Evolutionary conservation across 257 asterid species (phyloP), one percentile per base, ranked within the genome.

Genomic region (Buddleja alternifolia): DNA sequence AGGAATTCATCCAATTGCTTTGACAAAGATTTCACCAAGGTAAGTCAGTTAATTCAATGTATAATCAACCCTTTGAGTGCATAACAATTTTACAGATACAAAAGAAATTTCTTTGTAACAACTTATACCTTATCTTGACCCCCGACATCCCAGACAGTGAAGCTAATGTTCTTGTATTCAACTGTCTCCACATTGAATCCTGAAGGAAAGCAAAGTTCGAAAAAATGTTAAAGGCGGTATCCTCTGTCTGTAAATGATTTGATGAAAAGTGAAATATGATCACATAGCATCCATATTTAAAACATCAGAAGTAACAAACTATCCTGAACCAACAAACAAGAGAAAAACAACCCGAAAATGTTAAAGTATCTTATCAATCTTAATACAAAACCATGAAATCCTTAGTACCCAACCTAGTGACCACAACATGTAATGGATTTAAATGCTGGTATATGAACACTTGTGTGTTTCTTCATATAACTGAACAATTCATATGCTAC

Each of bases 131-230:
- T 73, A 53, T 71, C 77, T 36, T 73, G 77, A 55, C 77, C 77
- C 23, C 77, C 72, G 8, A 72, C 72, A 64, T 73, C 77, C 77
- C 72, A 64, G n/a, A 73, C 72, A 16, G 61, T 73, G 51, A 73
- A 73, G 53, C 72, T 64, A 32, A 73, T 73, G 66, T 73, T 64
- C 67, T 73, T 64, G 72, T 64, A 73, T 34, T 73, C 77, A 29
- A 73, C 77, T 0, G 72, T 64, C 67, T 73, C 77, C 48, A 64
- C 77, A 63, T 73, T 64, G 71, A 73, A 73, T 42, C 77, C 77
- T 73, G 67, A 15, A 53, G 10, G 14, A 24, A 10, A 15, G 45
- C 14, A 20, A 69, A 53, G 9, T 8, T 29, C 34, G 3, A 29
- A 29, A 29, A 1, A 64, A 10, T 15, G 55, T 48, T 52, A 75